These are phyloP conservation scores for Pseudohyphozyma bogoriensis DNA, from an alignment of 768 basidiomycete species.

Conservation along the genomic window DNA sequence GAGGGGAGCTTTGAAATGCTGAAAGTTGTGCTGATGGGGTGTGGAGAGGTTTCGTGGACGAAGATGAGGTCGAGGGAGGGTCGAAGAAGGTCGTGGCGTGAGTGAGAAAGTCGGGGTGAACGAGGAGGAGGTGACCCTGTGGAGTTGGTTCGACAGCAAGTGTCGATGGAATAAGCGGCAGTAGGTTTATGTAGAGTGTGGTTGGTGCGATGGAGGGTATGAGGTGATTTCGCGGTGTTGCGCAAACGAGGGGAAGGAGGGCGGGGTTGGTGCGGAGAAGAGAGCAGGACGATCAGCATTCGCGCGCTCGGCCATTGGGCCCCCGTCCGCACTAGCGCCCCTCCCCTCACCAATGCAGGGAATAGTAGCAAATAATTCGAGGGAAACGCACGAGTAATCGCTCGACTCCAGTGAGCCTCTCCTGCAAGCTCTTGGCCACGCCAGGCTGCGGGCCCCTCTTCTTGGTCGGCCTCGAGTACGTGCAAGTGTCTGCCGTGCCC, in stretches of 20 bases:
- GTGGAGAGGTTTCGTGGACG: too few relatives aligned
- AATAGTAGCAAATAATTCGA: neutral
- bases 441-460: conserved; percentile 23
- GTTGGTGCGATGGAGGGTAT: too few relatives aligned
- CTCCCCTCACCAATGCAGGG: neutral
- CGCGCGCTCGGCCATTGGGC: neutral
- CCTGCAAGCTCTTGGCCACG: conserved; percentile 5
- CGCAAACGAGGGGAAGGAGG: neutral
- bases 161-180: too few relatives aligned
- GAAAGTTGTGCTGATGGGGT: neutral
- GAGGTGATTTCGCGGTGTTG: neutral
- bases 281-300: too few relatives aligned
- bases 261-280: too few relatives aligned
- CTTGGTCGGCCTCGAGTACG: conserved; percentile 12
- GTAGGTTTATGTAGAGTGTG: neutral
- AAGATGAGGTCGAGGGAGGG: neutral
- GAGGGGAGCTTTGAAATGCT: neutral
- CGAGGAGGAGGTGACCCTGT: conserved; percentile 19
- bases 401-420: conserved; percentile 7
- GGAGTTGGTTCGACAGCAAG: too few relatives aligned
- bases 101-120: neutral
- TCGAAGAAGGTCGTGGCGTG: neutral
- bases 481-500: conserved; percentile 1
- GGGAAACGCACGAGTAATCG: conserved; percentile 11
- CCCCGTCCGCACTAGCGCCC: neutral